Evolutionary conservation across 164 flowering plant genomes (phyloP), one percentile per base, ranked within the genome.

Genomic region (Magnolia officinalis): DNA sequence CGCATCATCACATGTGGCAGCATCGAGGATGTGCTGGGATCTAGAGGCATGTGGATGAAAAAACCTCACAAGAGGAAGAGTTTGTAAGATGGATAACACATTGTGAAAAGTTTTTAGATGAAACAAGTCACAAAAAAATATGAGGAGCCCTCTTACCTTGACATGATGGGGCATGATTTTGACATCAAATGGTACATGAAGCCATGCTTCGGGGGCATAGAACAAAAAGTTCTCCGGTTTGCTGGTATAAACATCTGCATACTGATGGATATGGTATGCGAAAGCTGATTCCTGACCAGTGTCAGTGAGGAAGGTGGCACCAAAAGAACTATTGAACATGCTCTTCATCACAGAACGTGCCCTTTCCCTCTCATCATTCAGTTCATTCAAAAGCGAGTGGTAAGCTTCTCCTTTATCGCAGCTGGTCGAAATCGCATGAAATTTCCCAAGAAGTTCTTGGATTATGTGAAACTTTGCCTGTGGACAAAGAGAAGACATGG

Each of bases 141-240:
- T 13, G n/a, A 67, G 16, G 50, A 45, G 8, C n/a, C 21, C 14
- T 26, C 72, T 18, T 85, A 96, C 99, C 99, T 96, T 94, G 67
- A 96, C 83, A 78, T 94, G 98, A 85, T 92, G 98, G 26, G 99
- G 98, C 97, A 96, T 90, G 85, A 96, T 92, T 88, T 96, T 92
- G 82, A 96, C 80, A 85, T 94, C 94, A 77, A 65, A 92, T 4
- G 98, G 99, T 49, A 80, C 95, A 86, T 92, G 94, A 82, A 96
- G 89, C 99, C 98, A 96, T 65, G 97, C 95, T 77, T 94, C 96
- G 6, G 93, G 88, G 67, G 87, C 86, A 83, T 92, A 85, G 67
- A 87, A 79, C 84, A 94, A 72, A 77, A 96, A 92, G 82, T 94
- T 96, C 80, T 90, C 97, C 20, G 95, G 95, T 82, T 94, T 94